Conservation (phyloP, 1,284 basidiomycete genomes). For the Heliocybe sulcata region DNA sequence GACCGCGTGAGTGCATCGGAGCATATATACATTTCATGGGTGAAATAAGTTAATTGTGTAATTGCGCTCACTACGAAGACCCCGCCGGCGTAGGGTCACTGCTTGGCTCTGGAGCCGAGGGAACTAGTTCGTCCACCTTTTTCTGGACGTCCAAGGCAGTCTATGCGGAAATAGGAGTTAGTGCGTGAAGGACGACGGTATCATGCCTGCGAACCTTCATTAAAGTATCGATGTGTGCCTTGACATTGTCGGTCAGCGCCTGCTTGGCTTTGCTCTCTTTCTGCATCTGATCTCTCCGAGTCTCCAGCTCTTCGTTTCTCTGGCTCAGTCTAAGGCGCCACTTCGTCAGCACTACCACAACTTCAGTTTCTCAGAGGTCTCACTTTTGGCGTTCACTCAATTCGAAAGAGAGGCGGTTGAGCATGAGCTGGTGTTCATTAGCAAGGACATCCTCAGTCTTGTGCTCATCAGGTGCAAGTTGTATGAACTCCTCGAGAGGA, state of each 20-base stretch:
- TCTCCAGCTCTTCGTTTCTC: constrained; percentile 52
- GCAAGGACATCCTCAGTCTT: constrained; percentile 49
- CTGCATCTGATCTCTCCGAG: constrained; percentile 65
- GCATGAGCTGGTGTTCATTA: constrained; percentile 73
- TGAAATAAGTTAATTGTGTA: background rate
- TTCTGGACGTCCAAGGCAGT: constrained; percentile 64
- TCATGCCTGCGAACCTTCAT: constrained; percentile 47
- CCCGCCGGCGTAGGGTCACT: constrained; percentile 5
- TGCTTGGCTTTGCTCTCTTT: constrained; percentile 64
- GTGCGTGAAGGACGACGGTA: background rate
- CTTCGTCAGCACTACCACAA: background rate
- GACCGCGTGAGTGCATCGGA: background rate
- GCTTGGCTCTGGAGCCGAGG: constrained; percentile 22
- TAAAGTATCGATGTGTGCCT: constrained; percentile 62
- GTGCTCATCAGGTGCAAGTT: constrained; percentile 59
- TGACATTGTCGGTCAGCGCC: constrained; percentile 65
- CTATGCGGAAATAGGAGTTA: constrained; percentile 24
- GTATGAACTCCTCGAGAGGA: constrained; percentile 53
- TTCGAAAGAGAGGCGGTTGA: constrained; percentile 76
- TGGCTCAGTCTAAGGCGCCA: constrained; percentile 47
- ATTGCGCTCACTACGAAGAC: background rate
- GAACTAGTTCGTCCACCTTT: constrained; percentile 64
- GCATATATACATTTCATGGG: background rate
- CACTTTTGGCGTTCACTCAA: constrained; percentile 77
- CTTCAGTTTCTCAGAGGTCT: constrained; percentile 10